Evolutionary conservation across 1,139 yeast species (phyloP), one percentile per base, ranked within the genome.

Genomic region (Kurtzmaniella quercitrusa): DNA sequence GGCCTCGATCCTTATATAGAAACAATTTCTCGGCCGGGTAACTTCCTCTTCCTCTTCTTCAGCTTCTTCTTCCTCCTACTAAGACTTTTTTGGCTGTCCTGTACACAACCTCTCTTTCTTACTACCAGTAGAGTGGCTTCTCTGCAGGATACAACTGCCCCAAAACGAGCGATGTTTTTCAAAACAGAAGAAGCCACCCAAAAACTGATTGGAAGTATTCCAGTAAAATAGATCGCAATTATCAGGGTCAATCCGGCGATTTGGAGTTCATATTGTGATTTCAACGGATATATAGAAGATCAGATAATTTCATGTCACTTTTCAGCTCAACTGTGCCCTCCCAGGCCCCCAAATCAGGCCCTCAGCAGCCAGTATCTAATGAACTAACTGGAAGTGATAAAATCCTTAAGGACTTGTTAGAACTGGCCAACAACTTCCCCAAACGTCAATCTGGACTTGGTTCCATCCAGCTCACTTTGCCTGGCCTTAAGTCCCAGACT

Each of bases 401-500:
- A 44, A 49, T 68, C 33, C 65, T 83, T 50, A 77, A 79, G 48
- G 95, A 86, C 58, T 70, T 87, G 45, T 65, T 85, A 45, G 91
- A 84, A 57, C 74, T 89, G 1, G 84, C 93, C 1, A 73, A 76
- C 46, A 83, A 83, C 54, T 69, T 87, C 43, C 95, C 95, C 12
- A 79, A 76, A 46, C 65, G 81, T 18, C 70, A 78, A 27, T 74
- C 80, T 40, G 87, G 82, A 47, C 63, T 85, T 42, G 95, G 93
- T 3, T 69, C 88, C 2, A 79, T 88, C 41, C 87, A 83, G 57
- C 72, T 85, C 48, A 88, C 95, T 12, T 73, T 90, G 47, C 77
- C 75, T 49, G 97, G 90, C 65, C 79, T 91, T 53, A 82, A 82
- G 53, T 77, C 83, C 52, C 80, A 86, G 49, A 84, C 95, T 0